Evolutionary conservation across 192 early-diverging fungal species (phyloP), one percentile per base, ranked within the genome.

Genomic region (Coemansia sp.): DNA sequence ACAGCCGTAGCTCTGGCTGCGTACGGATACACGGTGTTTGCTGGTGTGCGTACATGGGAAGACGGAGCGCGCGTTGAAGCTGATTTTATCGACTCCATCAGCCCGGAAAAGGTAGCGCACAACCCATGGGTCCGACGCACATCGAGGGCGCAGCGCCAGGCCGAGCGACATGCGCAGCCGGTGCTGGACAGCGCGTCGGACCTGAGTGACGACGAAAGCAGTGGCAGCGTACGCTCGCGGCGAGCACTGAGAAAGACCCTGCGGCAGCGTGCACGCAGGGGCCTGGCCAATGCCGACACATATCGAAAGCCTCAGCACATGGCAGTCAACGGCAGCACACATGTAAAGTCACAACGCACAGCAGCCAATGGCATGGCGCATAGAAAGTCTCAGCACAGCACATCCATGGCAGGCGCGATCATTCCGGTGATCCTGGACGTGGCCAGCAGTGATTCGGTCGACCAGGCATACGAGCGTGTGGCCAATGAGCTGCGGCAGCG

Each of bases 11-110:
- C 72, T 11, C 67, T 84, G 41, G 83, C 83, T 3, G 51, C 70
- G 31, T 41, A 50, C 27, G 83, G 83, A 10, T 84, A 79, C 66
- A 81, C 79, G 0, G 83, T 84, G n/a, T 79, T 84, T 61, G 79
- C 83, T 0, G 83, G 78, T 6, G 83, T 84, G 61, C 75, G 83
- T 12, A 67, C 65, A 50, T 69, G 72, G 73, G 79, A 81, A 51
- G 83, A 84, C 29, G 83, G 79, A 4, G 70, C 71, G 22, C 64
- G 70, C 23, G 68, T 84, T 1, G 71, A 74, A 31, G 71, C 71
- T 26, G 69, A 72, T 41, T 83, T 83, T 63, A 22, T 69, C 8
- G 65, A 67, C 6, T 45, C 62, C 3, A 39, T 68, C 9, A n/a
- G 60, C 9, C 65, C 72, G 4, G 60, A 74, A 22, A 59, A 38